phyloP scores from a whole-genome alignment of 345 rosid genomes.

The Populus ilicifolia region DNA sequence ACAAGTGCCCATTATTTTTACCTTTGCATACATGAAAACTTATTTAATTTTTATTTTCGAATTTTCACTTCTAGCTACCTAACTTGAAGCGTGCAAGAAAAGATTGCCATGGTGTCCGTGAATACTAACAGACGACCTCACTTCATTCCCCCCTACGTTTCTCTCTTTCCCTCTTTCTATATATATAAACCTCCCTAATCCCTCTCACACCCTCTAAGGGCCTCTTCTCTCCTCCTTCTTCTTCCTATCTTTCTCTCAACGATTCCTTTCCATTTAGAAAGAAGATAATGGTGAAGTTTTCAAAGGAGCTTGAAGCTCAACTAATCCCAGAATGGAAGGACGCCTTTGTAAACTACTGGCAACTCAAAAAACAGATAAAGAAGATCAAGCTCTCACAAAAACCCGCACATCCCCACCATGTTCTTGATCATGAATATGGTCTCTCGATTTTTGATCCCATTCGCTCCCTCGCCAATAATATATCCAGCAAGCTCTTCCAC shows the following conservation, averaged over 20 bases:
- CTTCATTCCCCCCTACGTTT: constrained; percentile 7
- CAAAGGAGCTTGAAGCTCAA: constrained; percentile 94
- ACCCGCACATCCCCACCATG: constrained; percentile 36
- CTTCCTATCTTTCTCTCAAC: not conserved
- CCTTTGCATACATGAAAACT: too few relatives aligned
- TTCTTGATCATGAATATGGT: constrained; percentile 33
- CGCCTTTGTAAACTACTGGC: constrained; percentile 86
- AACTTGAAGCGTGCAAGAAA: too few relatives aligned
- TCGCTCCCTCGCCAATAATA: constrained; percentile 36
- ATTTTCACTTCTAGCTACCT: too few relatives aligned
- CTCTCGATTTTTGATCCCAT: constrained; percentile 56
- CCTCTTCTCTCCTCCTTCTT: constrained; percentile 1
- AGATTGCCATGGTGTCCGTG: too few relatives aligned
- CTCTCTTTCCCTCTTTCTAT: constrained; percentile 21
- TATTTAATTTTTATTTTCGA: too few relatives aligned
- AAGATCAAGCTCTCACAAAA: constrained; percentile 59
- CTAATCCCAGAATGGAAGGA: constrained; percentile 98
- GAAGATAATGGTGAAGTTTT: constrained; percentile 89
- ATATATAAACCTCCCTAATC: constrained; percentile 27
- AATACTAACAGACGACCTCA: not conserved
- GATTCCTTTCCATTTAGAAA: not conserved
- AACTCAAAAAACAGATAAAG: constrained; percentile 79
- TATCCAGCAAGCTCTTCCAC: constrained; percentile 25
- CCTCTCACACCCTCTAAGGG: constrained; percentile 26
- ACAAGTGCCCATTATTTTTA: too few relatives aligned